Base-by-base conservation (phyloP, 192 early-diverging fungal species). In the Coemansia sp. region DNA sequence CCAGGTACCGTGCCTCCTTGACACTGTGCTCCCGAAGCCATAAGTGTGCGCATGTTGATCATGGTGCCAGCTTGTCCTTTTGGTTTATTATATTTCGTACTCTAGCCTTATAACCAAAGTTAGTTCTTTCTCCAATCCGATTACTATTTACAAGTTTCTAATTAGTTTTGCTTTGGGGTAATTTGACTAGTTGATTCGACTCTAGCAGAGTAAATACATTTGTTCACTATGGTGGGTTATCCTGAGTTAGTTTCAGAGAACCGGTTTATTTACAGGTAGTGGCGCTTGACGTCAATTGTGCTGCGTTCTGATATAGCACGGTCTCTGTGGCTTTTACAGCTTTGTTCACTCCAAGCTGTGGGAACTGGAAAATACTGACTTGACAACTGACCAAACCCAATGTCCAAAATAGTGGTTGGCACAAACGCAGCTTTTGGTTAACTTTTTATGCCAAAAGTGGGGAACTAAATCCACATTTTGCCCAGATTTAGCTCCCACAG, bases 1-100 rank as follows among this genome's bases (percentile, higher is more conserved):
- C 52, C 67, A 78, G 51, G 66, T 78, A 5, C 76, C 76, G 1
- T 78, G 76, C 70, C 66, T 79, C 5, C 61, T 79, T 0, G 70
- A 79, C 56, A 79, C 76, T 26, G 42, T 67, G n/a, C 64, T 79
- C 14, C 76, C 76, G 47, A 46, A 67, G 23, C 76, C 76, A 44
- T 78, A 55, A 67, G 23, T 17, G 28, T 9, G 63, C 14, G 24
- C 44, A 56, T 24, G 17, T 55, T 40, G 37, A 8, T 25, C 20
- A 25, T 26, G 28, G 14, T 3, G 11, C 34, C 21, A n/a, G 15
- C 7, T 11, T 49, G 14, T 24, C 15, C 20, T 7, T 25, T 23
- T 60, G 23, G 17, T 46, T 48, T 26, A 25, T 17, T 47, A 11
- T 50, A 34, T 47, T 46, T 47, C 58, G 40, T 60, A 60, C 58